Evolutionary conservation across 164 flowering plant species (phyloP).

Genomic region (Brasenia schreberi): DNA sequence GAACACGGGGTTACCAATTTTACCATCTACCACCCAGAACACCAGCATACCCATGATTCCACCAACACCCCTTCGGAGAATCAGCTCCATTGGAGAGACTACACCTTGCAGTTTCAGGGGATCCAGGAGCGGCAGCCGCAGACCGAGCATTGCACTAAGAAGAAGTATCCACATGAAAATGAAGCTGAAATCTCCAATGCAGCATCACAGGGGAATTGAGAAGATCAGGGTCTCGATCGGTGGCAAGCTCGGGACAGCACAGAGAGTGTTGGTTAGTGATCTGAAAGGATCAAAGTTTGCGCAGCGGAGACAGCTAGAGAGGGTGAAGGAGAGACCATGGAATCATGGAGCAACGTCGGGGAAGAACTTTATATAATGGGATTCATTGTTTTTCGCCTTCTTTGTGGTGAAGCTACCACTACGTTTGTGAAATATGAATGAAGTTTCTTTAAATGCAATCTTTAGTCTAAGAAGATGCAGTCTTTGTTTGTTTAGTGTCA

Average conservation of each 20-base stretch:
- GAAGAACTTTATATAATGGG: neutral
- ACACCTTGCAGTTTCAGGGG: constrained; percentile 32
- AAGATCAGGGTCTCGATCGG: constrained; percentile 67
- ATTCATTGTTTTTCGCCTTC: too few species aligned
- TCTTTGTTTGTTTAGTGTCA: too few species aligned
- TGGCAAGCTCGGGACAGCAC: constrained; percentile 48
- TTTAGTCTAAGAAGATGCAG: too few species aligned
- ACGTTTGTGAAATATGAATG: neutral
- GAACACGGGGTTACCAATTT: constrained; percentile 12
- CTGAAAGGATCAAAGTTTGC: constrained; percentile 25
- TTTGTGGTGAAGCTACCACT: neutral
- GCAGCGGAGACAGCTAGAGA: constrained; percentile 24
- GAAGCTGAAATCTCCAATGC: constrained; percentile 33
- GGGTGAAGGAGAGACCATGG: constrained; percentile 79
- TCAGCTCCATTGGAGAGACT: constrained; percentile 12
- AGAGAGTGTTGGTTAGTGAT: constrained; percentile 38
- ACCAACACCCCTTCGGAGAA: constrained; percentile 9
- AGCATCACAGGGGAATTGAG: constrained; percentile 62
- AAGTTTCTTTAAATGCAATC: too few species aligned
- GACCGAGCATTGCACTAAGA: constrained; percentile 39
- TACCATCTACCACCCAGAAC: constrained; percentile 6
- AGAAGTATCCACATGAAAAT: constrained; percentile 65
- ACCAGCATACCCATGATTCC: constrained; percentile 1
- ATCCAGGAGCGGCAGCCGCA: constrained; percentile 29
- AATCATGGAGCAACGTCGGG: constrained; percentile 17